A percentile compares a stretch with the other conserved stretches of the same genome.
Conservation (phyloP, 2,329 filamentous ascomycete species). For the Fusarium napiforme region DNA sequence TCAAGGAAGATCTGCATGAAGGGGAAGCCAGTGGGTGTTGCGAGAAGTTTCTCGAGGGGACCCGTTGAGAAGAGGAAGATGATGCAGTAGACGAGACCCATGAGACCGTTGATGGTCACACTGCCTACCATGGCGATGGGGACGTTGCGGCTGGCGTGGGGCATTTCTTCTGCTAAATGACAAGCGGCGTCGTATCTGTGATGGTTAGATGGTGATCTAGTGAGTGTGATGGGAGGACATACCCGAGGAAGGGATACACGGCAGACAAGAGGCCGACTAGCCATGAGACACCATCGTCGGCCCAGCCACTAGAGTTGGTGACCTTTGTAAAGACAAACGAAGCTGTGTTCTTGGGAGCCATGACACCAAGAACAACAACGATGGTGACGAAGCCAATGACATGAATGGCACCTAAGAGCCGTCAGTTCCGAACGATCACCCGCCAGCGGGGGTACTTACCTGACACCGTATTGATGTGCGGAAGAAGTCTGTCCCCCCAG, state of each 20-base stretch:
- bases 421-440: background rate
- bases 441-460: background rate
- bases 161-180: conserved; percentile 50
- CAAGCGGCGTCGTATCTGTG: conserved; percentile 49
- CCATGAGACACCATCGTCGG: conserved; percentile 47
- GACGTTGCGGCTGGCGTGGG: conserved; percentile 48
- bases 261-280: conserved; percentile 48
- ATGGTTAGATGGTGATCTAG: background rate
- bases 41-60: conserved; percentile 50
- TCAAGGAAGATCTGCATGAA: conserved; percentile 56
- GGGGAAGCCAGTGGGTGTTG: conserved; percentile 55
- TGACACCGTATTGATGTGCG: conserved; percentile 48
- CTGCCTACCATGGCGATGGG: conserved; percentile 50
- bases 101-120: conserved; percentile 55
- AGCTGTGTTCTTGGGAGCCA: conserved; percentile 46
- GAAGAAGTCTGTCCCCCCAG: conserved; percentile 53
- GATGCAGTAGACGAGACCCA: conserved; percentile 56
- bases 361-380: conserved; percentile 44
- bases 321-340: conserved; percentile 49
- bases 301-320: conserved; percentile 49
- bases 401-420: conserved; percentile 41
- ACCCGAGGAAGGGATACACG: conserved; percentile 51
- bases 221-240: background rate
- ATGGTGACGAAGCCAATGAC: conserved; percentile 44
- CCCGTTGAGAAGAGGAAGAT: conserved; percentile 58